Conservation (phyloP, 2,329 filamentous ascomycete genomes). For the Aspergillus sp. region DNA sequence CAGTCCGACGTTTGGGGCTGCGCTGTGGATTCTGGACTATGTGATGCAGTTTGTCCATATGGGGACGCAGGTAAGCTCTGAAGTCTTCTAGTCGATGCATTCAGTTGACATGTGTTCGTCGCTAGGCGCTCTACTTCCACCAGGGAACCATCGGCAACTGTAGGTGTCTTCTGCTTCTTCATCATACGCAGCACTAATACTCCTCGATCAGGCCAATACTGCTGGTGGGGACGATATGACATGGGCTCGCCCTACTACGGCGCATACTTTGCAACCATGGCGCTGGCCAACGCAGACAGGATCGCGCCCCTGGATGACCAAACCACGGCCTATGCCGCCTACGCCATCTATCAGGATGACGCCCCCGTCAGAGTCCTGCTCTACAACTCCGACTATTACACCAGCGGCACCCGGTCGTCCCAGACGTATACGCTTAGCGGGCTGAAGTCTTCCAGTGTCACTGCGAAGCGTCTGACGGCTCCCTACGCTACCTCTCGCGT, state of each 20-base stretch:
- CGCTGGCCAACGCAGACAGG: constrained; percentile 44
- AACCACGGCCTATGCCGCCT: constrained; percentile 45
- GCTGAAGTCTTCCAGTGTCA: constrained; percentile 34
- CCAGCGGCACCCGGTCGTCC: constrained; percentile 22
- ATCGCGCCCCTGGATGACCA: constrained; percentile 49
- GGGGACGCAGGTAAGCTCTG: constrained; percentile 24
- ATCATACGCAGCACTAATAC: neutral
- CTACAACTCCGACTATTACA: constrained; percentile 33
- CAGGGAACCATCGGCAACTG: constrained; percentile 53
- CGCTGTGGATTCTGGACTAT: constrained; percentile 54
- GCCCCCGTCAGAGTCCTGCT: constrained; percentile 42
- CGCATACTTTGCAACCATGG: constrained; percentile 49
- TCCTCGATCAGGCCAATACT: constrained; percentile 40
- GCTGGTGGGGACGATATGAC: constrained; percentile 49
- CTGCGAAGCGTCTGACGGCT: constrained; percentile 48
- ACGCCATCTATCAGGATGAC: constrained; percentile 44
- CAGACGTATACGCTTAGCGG: constrained; percentile 46
- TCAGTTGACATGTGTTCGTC: no score
- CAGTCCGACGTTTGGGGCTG: constrained; percentile 50
- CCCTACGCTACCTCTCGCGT: constrained; percentile 44
- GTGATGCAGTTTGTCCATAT: constrained; percentile 31
- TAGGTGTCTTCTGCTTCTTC: constrained; percentile 19
- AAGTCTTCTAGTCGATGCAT: no score
- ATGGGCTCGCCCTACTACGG: constrained; percentile 56
- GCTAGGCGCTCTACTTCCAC: constrained; percentile 48